Evolutionary conservation across 345 rosid species (phyloP), one percentile per base, ranked within the genome.

Genomic region (Camelina sativa): DNA sequence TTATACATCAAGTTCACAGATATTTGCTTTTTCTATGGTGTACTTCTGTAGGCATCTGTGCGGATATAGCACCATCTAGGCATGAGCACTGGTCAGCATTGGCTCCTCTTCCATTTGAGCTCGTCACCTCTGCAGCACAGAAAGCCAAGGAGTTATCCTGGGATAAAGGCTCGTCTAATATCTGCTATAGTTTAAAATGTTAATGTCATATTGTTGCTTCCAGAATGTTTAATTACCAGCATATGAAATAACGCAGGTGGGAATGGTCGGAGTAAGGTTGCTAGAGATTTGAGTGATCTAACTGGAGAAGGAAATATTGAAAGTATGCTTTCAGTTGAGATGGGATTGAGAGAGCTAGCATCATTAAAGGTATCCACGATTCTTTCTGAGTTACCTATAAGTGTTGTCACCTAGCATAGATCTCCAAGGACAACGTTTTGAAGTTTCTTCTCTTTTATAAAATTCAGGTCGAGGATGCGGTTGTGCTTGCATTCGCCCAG

Each of bases 271-370:
- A 82, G 85, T 80, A 92, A 85, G 76, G 69, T 61, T 76, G 74
- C 73, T 19, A 87, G 93, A 55, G 98, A 92, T 78, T 81, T 91
- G 83, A 89, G 78, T 84, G 98, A 92, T 83, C 84, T 96, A 61
- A 86, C 93, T 0, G 98, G 97, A 82, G 99, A 96, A 84, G 98
- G 98, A 85, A 91, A 96, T 81, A 96, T 96, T 65, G 99, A 96
- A 85, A 96, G 91, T 74, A 92, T 96, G 95, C 98, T 96, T 74
- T 89, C 99, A 58, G 97, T 96, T 78, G 99, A 92, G 86, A 96
- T 96, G 99, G 99, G 94, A 67, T 80, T 96, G 82, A 84, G 92
- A 80, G 99, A 96, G 84, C 79, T 96, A 84, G 91, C 97, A 58
- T 91, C 98, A 80, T 75, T 96, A 44, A 96, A 96, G 99, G 99